A percentile compares a stretch with the other conserved stretches of the same genome.
These are phyloP conservation scores for Aspergillus spinulosporus DNA, from an alignment of 2,329 filamentous ascomycete genomes.

Conservation along the genomic window DNA sequence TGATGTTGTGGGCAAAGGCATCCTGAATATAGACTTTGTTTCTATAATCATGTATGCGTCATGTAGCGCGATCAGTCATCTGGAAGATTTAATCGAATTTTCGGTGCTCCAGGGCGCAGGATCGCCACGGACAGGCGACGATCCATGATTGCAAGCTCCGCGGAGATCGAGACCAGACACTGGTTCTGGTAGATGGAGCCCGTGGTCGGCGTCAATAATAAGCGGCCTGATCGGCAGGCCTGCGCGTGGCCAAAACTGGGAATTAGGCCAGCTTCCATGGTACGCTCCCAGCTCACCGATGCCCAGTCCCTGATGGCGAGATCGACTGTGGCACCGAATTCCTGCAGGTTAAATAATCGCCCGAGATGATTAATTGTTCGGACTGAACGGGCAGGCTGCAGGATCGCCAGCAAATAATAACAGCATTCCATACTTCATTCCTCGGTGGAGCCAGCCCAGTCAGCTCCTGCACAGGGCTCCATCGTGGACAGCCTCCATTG, in stretches of 20 bases:
- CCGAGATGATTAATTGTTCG: too few relatives aligned
- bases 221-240: background rate
- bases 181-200: background rate
- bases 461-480: background rate
- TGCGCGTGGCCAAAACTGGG: slow-evolving; percentile 1
- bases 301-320: background rate
- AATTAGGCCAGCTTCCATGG: background rate
- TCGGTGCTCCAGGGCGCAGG: background rate
- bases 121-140: background rate
- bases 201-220: background rate
- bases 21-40: slow-evolving; percentile 26
- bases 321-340: background rate
- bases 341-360: background rate
- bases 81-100: background rate
- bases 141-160: background rate
- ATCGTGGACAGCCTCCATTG: background rate
- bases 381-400: background rate
- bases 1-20: slow-evolving; percentile 25
- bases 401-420: background rate
- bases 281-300: background rate
- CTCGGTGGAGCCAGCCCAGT: background rate
- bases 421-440: background rate
- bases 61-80: slow-evolving; percentile 2
- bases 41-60: background rate
- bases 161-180: background rate